Base-by-base conservation (phyloP, 2,329 filamentous ascomycete genomes). In the Colletotrichum sansevieriae region DNA sequence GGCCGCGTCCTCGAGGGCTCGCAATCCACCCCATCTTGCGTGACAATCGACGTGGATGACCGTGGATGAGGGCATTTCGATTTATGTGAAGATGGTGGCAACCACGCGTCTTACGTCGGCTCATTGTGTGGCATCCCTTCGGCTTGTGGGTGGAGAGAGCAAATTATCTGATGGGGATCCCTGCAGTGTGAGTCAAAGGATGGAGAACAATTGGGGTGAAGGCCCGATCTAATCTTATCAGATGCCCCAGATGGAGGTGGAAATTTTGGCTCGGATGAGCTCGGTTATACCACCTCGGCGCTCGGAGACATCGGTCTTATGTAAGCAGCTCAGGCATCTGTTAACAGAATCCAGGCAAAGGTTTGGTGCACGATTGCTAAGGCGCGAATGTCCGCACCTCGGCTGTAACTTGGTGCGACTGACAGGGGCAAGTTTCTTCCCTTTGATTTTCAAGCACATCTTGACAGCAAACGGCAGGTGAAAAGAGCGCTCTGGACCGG, bases 191-290 rank as follows among this genome's bases (percentile, higher is more conserved):
- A 69, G 66, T 69, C 66, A 66, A 60, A 65, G 41, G 55, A 69
- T 59, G 56, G 62, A 43, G 49, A 56, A 41, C 43, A 44, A 51
- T 56, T 35, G 12, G 62, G 35, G 62, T 55, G 66, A 69, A 66
- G 56, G 25, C 46, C 62, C 63, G 66, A 69, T 69, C 62, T 69
- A 69, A 69, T 69, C 66, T 69, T 69, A 69, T 69, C 66, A 61
- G 66, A 69, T 69, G 66, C 63, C 66, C 66, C 66, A 69, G 15
- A 43, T 33, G 2, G 3, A 6, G 7, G 12, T 20, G 43, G 25
- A 20, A 44, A 22, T 18, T 25, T 4, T 12, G 3, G 12, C 62
- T 69, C 63, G 66, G 66, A 37, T 2, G 9, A n/a, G 11, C 25
- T 69, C 66, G 66, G 66, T 22, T 43, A 22, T 66, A 39, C 3